Evolutionary conservation across 192 early-diverging fungal genomes (phyloP).

Genomic region (Backusella tarrabulga): DNA sequence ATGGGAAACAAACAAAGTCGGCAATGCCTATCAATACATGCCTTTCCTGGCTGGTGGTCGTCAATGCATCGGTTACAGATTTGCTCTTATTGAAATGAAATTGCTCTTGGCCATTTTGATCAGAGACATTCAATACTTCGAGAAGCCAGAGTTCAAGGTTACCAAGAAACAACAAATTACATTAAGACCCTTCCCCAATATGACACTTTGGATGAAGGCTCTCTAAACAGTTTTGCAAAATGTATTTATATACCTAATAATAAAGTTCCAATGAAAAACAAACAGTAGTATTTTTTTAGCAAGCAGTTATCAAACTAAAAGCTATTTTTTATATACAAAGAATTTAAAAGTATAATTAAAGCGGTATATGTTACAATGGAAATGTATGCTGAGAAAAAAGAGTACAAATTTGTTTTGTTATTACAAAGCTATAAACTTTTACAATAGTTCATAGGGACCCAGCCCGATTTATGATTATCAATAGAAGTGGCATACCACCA

Average conservation of each 20-base stretch:
- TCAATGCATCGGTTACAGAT: slow-evolving; percentile 56
- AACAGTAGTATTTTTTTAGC: neutral
- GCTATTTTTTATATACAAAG: slow-evolving; percentile 6
- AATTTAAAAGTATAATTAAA: neutral
- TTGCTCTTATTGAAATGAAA: slow-evolving; percentile 59
- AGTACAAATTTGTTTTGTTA: neutral
- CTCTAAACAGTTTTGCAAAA: neutral
- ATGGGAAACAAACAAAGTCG: slow-evolving; percentile 40
- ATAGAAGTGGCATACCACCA: slow-evolving; percentile 17
- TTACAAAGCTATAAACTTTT: slow-evolving; percentile 15
- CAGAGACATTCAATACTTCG: slow-evolving; percentile 36
- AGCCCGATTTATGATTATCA: slow-evolving; percentile 3
- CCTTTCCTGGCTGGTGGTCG: slow-evolving; percentile 53
- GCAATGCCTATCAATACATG: slow-evolving; percentile 38
- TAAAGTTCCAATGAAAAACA: neutral
- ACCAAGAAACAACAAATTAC: slow-evolving; percentile 45
- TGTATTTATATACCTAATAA: neutral
- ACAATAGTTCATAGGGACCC: slow-evolving; percentile 15
- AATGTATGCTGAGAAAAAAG: neutral
- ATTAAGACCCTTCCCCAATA: slow-evolving; percentile 43
- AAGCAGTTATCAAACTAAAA: neutral
- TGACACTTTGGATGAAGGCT: slow-evolving; percentile 30
- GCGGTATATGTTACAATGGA: neutral
- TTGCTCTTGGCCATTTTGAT: slow-evolving; percentile 48
- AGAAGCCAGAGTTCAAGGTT: slow-evolving; percentile 42